Base-by-base conservation (phyloP, 83 land plant genomes). In the Thuja plicata region DNA sequence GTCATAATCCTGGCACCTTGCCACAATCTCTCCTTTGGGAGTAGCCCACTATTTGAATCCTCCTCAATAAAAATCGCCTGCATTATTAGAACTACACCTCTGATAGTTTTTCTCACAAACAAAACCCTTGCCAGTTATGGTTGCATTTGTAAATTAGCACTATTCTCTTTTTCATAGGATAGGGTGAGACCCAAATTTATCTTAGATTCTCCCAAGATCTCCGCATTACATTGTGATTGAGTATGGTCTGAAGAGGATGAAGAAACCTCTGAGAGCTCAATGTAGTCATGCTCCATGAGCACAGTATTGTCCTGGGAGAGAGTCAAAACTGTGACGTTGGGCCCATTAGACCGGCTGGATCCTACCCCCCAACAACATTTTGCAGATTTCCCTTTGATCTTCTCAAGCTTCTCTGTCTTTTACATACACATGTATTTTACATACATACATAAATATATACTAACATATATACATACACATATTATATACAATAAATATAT, bases 211-310 rank as follows among this genome's bases (percentile, higher is more conserved):
- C 37, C 35, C 87, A 85, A 45, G 60, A 60, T 52, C 34, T n/a
- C 11, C 17, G 21, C 70, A 60, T 19, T 21, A 60, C 70, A 4
- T 21, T 60, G 70, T 60, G 21, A 27, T n/a, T 21, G 27, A 6
- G 24, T 24, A 79, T 79, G 21, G 41, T 79, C 83, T 0, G 60
- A 85, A 5, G 91, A 80, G 7, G 73, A 87, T 0, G 91, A 87
- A n/a, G 89, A 88, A 19, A 85, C 87, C 60, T 85, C 57, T 8
- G 87, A 85, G 87, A 85, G 32, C 38, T 60, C 87, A 85, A 85
- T 85, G 32, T 85, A 85, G 48, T 46, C 87, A 46, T 85, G 87
- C 60, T 85, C 87, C 87, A 86, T 48, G 88, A 90, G 60, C 7
- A 27, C 70, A 19, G 70, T 60, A 60, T 21, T 60, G 70, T 27